Base-by-base conservation (phyloP, 2,329 filamentous ascomycete species). In the Penicillium sp. region DNA sequence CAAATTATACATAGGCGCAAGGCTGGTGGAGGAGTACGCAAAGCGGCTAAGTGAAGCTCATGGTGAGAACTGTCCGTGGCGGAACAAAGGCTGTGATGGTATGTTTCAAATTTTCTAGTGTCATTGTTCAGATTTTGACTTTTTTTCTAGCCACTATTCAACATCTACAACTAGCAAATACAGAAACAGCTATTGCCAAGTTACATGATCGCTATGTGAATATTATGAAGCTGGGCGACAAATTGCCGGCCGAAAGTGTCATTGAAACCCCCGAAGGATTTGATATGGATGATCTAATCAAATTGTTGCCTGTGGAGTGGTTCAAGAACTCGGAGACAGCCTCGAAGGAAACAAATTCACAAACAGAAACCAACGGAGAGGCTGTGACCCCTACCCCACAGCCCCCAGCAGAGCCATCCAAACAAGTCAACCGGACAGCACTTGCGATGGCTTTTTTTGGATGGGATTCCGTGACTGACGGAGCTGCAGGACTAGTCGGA, bases 1-100 rank as follows among this genome's bases (percentile, higher is more conserved):
- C 19, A 19, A 19, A 11, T 3, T 25, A n/a, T 39, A 19, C 7
- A 37, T 45, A 72, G 84, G 85, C 27, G 73, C 88, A 33, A 89
- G 85, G 16, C 78, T 98, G 51, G 87, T 95, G 8, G 85, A 90
- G 46, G 88, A 88, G 68, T 97, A 96, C 70, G 81, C 80, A 23
- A 85, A 87, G 50, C 79, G 93, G 58, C 88, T 97, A 52, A 77
- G 90, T 14, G 82, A 85, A 25, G 89, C 88, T 2, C 93, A 99
- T 71, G 83, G 87, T 27, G 88, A 92, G 52, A 87, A 87, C 60
- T 99, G 93, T 70, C 80, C 95, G 19, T 99, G 93, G 95, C 85
- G 87, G 66, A 90, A 86, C 71, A 86, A 86, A 58, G 92, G 92
- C n/a, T 97, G 93, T 72, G 92, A 96, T 75, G 87, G 89, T 91